A percentile compares a stretch with the other conserved stretches of the same genome.
phyloP scores from a whole-genome alignment of 768 basidiomycete genomes.

The Pulveroboletus sp. region DNA sequence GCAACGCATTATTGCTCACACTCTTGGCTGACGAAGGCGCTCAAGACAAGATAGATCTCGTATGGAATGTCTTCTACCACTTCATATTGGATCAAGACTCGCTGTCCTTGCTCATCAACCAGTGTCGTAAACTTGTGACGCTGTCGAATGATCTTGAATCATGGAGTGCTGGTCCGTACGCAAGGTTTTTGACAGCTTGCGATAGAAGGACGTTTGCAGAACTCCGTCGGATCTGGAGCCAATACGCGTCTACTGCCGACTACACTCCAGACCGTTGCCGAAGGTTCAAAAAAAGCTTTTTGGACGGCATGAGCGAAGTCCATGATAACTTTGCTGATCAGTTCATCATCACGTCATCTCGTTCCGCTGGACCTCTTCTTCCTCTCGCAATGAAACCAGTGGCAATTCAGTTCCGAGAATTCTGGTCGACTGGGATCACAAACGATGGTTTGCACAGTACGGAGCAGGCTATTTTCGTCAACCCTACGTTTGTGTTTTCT shows the following conservation, averaged over 20 bases:
- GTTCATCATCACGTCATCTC: constrained; percentile 11
- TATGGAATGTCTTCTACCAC: constrained; percentile 30
- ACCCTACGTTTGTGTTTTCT: constrained; percentile 31
- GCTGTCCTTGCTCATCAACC: constrained; percentile 17
- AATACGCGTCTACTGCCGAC: constrained; percentile 12
- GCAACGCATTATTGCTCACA: constrained; percentile 27
- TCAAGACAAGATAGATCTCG: constrained; percentile 4
- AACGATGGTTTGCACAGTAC: background rate
- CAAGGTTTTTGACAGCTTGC: constrained; percentile 20
- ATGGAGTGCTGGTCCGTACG: constrained; percentile 27
- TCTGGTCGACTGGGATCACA: constrained; percentile 22
- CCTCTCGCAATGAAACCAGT: background rate
- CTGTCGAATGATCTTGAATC: constrained; percentile 13
- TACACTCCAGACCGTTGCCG: constrained; percentile 6
- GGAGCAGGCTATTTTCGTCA: constrained; percentile 7
- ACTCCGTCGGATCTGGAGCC: constrained; percentile 19
- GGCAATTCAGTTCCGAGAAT: constrained; percentile 17
- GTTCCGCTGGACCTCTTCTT: constrained; percentile 27
- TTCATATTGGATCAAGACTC: constrained; percentile 18
- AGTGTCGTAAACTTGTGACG: constrained; percentile 26
- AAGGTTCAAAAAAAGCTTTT: constrained; percentile 9
- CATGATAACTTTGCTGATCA: background rate
- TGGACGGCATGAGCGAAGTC: constrained; percentile 9
- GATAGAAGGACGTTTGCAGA: constrained; percentile 17
- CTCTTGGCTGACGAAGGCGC: constrained; percentile 21